Evolutionary conservation across 2,329 filamentous ascomycete genomes (phyloP).

Genomic region (Juglanconis oblonga): DNA sequence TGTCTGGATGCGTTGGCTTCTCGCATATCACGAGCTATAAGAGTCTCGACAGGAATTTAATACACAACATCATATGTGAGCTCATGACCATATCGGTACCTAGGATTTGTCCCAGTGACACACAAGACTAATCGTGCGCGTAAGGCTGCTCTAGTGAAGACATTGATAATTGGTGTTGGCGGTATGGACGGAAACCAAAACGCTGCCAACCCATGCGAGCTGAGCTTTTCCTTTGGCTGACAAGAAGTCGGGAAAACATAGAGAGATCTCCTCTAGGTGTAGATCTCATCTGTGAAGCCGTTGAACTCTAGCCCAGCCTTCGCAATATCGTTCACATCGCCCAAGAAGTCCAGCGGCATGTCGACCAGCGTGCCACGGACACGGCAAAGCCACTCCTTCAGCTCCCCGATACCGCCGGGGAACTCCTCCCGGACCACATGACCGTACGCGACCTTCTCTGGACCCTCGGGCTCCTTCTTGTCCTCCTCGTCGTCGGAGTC

Average conservation of each 20-base stretch:
- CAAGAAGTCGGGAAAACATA: neutral
- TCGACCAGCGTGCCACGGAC: constrained; percentile 74
- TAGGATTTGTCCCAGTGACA: neutral
- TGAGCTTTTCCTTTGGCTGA: no score
- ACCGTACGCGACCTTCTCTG: constrained; percentile 72
- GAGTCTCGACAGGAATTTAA: neutral
- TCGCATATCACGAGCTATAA: constrained; percentile 3
- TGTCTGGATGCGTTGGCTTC: neutral
- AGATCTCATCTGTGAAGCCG: constrained; percentile 67
- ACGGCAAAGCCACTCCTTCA: constrained; percentile 66
- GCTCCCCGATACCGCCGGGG: constrained; percentile 65
- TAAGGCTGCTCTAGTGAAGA: neutral
- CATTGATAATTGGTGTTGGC: neutral
- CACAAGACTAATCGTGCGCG: neutral
- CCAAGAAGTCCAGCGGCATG: constrained; percentile 87
- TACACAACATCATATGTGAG: neutral
- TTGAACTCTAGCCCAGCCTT: constrained; percentile 75
- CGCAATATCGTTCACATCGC: constrained; percentile 78
- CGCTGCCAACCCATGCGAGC: neutral
- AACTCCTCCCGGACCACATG: constrained; percentile 84
- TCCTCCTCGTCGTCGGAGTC: constrained; percentile 39
- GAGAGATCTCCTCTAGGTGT: constrained; percentile 47
- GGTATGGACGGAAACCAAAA: neutral
- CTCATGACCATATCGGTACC: neutral
- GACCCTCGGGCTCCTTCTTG: constrained; percentile 45